A percentile compares a stretch with the other conserved stretches of the same genome.
Conservation (phyloP, 768 basidiomycete species). For the Symmetrospora coprosmae region DNA sequence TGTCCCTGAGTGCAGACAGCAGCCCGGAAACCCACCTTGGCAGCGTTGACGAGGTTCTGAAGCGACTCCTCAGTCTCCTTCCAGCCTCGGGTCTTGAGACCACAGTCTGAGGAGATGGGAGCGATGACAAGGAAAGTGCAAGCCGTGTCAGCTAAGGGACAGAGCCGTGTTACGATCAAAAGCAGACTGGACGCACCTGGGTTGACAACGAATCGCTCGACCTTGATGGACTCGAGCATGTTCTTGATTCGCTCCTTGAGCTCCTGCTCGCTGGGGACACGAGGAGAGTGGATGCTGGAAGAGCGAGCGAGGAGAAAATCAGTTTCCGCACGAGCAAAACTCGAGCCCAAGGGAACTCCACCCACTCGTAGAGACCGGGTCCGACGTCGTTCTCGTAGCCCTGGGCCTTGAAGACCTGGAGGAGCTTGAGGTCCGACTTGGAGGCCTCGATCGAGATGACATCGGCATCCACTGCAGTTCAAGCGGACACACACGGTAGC, state of each 20-base stretch:
- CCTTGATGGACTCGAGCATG: slow-evolving; percentile 45
- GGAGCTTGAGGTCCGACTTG: slow-evolving; percentile 95
- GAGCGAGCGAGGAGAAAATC: slow-evolving; percentile 40
- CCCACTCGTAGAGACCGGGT: slow-evolving; percentile 44
- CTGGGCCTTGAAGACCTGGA: slow-evolving; percentile 85
- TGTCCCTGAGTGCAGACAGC: neutral
- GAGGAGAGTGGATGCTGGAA: slow-evolving; percentile 99
- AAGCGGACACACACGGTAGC: too few relatives aligned
- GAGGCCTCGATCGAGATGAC: slow-evolving; percentile 95
- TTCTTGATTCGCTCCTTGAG: slow-evolving; percentile 78
- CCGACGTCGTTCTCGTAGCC: slow-evolving; percentile 96
- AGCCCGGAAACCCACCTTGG: slow-evolving; percentile 1
- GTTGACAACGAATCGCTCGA: slow-evolving; percentile 1
- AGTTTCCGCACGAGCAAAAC: neutral
- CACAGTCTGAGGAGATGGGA: too few relatives aligned
- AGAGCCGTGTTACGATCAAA: neutral
- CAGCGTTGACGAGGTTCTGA: slow-evolving; percentile 22
- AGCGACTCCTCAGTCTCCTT: slow-evolving; percentile 71
- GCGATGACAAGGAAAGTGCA: slow-evolving; percentile 69
- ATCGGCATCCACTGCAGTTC: slow-evolving; percentile 96
- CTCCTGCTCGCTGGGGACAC: slow-evolving; percentile 84
- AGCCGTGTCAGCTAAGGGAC: neutral
- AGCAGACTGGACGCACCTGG: neutral
- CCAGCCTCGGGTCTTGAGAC: slow-evolving; percentile 96
- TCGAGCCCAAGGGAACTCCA: neutral